Conservation (phyloP, 1,284 basidiomycete species). For the Fomitopsis betulina region DNA sequence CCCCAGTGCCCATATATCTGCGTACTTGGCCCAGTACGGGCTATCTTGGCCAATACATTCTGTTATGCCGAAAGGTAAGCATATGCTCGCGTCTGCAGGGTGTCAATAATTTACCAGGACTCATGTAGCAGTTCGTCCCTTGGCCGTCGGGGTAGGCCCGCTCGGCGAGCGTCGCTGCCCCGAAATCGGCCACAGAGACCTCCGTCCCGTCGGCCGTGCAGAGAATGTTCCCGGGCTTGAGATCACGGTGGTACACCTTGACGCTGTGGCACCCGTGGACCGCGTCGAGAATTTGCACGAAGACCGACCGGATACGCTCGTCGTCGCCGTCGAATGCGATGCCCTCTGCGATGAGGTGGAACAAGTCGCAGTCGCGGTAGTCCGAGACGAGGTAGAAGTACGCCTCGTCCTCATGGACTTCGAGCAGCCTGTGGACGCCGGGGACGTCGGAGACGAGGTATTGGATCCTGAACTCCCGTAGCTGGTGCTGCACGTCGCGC, state of each 20-base stretch:
- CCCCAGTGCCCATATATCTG: constrained; percentile 89
- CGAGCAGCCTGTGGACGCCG: constrained; percentile 55
- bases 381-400: constrained; percentile 61
- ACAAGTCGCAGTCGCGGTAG: constrained; percentile 62
- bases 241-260: constrained; percentile 64
- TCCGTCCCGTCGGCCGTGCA: constrained; percentile 40
- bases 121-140: constrained; percentile 54
- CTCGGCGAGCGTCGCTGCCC: constrained; percentile 54
- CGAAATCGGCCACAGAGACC: constrained; percentile 64
- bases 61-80: constrained; percentile 8
- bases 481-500: constrained; percentile 6
- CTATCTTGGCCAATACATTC: constrained; percentile 24
- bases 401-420: constrained; percentile 51
- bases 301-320: constrained; percentile 43
- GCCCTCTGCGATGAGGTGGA: constrained; percentile 53
- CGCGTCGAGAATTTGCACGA: constrained; percentile 60
- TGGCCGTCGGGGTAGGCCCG: constrained; percentile 47
- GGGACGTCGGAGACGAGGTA: constrained; percentile 50
- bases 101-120: constrained; percentile 38
- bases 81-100: not conserved
- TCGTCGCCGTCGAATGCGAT: constrained; percentile 45
- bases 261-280: constrained; percentile 56
- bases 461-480: constrained; percentile 37
- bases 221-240: constrained; percentile 75
- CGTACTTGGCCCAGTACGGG: constrained; percentile 66